Evolutionary conservation across 2,329 filamentous ascomycete species (phyloP).

Genomic region (Neopestalotiopsis clavispora): DNA sequence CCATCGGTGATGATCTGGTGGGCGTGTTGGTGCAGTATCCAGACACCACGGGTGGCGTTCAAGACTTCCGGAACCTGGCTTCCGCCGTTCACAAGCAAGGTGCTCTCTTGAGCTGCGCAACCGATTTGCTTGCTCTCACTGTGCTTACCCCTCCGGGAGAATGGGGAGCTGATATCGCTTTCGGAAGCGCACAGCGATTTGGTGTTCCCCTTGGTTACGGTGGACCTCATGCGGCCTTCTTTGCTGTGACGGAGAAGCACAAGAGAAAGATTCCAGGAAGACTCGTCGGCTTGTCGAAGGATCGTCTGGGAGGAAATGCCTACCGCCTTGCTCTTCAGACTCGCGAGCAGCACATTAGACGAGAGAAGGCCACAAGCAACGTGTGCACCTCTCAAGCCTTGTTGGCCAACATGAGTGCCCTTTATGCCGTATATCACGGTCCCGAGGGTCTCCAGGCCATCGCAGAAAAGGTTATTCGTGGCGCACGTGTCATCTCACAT

Average conservation of each 20-base stretch:
- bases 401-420: constrained; percentile 92
- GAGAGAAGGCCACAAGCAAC: constrained; percentile 97
- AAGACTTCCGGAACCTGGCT: constrained; percentile 75
- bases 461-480: constrained; percentile 76
- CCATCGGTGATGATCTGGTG: constrained; percentile 79
- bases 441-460: constrained; percentile 83
- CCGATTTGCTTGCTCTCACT: constrained; percentile 86
- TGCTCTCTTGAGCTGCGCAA: constrained; percentile 84
- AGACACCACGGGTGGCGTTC: constrained; percentile 81
- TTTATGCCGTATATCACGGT: constrained; percentile 94
- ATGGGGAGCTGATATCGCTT: constrained; percentile 93
- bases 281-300: constrained; percentile 89
- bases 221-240: constrained; percentile 96
- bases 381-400: constrained; percentile 95
- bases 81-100: constrained; percentile 78
- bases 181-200: constrained; percentile 89
- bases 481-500: constrained; percentile 71
- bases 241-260: constrained; percentile 86
- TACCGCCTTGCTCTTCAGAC: constrained; percentile 88
- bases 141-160: constrained; percentile 88
- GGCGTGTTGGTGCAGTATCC: constrained; percentile 96
- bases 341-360: constrained; percentile 91
- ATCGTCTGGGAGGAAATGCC: constrained; percentile 80
- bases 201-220: constrained; percentile 92
- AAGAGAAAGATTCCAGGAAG: constrained; percentile 95